A percentile compares a stretch with the other conserved stretches of the same genome.
Conservation (phyloP, 2,329 filamentous ascomycete genomes). For the Tricladium varicosporioides region DNA sequence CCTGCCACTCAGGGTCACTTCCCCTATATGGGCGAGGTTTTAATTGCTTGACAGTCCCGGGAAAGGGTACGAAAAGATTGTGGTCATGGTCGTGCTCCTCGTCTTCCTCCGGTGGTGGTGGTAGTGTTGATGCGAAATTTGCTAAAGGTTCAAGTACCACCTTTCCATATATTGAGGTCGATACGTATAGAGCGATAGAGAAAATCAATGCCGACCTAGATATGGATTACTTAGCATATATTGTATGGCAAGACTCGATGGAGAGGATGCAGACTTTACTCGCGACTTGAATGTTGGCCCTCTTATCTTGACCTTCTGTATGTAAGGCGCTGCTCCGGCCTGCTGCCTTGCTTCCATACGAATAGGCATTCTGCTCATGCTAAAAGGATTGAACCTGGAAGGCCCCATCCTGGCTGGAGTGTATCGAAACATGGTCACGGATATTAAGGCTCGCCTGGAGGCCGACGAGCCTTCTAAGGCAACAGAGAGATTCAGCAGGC, state of each 20-base stretch:
- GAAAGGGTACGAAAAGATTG: slow-evolving; percentile 57
- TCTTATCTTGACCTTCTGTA: slow-evolving; percentile 29
- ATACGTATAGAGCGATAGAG: slow-evolving; percentile 35
- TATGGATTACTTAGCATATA: too few species aligned
- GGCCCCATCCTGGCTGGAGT: slow-evolving; percentile 19
- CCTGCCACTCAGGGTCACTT: slow-evolving; percentile 61
- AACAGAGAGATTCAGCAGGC: not conserved
- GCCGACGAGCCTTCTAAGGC: slow-evolving; percentile 25
- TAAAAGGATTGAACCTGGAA: slow-evolving; percentile 5
- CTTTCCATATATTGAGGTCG: slow-evolving; percentile 44
- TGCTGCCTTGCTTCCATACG: slow-evolving; percentile 23
- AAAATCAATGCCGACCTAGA: slow-evolving; percentile 30
- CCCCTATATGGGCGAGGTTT: slow-evolving; percentile 51
- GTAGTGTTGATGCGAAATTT: too few species aligned
- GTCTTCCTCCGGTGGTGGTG: slow-evolving; percentile 36
- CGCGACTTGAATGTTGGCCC: too few species aligned
- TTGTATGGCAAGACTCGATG: too few species aligned
- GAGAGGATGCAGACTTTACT: too few species aligned
- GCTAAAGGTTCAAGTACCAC: slow-evolving; percentile 46
- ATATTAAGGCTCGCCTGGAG: slow-evolving; percentile 29
- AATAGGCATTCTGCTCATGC: slow-evolving; percentile 27
- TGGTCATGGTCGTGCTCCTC: slow-evolving; percentile 44
- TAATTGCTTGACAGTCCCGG: slow-evolving; percentile 52
- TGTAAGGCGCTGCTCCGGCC: slow-evolving; percentile 16
- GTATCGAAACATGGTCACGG: slow-evolving; percentile 26